Evolutionary conservation across 2,329 filamentous ascomycete species (phyloP).

Genomic region (Coniella lustricola): DNA sequence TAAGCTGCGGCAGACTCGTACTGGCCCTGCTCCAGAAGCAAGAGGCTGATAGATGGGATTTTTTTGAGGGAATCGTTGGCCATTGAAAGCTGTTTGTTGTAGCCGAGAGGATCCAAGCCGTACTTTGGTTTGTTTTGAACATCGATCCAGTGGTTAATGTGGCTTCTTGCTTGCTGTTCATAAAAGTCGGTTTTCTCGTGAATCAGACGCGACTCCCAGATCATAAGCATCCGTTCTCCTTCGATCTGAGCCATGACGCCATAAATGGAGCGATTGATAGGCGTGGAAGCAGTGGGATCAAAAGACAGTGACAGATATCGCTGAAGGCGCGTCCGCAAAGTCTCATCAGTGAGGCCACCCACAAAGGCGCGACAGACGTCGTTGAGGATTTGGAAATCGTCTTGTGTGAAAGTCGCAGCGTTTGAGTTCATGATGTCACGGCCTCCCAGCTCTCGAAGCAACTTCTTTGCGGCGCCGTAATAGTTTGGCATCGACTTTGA

Average conservation of each 20-base stretch:
- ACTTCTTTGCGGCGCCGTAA: slow-evolving; percentile 40
- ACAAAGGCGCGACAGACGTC: slow-evolving; percentile 48
- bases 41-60: slow-evolving; percentile 45
- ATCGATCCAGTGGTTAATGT: slow-evolving; percentile 39
- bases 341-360: slow-evolving; percentile 41
- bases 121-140: slow-evolving; percentile 34
- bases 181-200: slow-evolving; percentile 28
- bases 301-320: slow-evolving; percentile 41
- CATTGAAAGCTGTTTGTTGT: slow-evolving; percentile 46
- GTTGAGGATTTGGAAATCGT: slow-evolving; percentile 43
- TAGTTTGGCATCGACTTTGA: slow-evolving; percentile 37
- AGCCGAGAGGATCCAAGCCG: slow-evolving; percentile 39
- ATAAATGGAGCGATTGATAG: slow-evolving; percentile 39
- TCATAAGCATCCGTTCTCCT: slow-evolving; percentile 45
- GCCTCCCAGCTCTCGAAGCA: slow-evolving; percentile 40
- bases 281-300: slow-evolving; percentile 20
- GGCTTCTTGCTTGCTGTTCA: slow-evolving; percentile 30
- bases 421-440: slow-evolving; percentile 45
- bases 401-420: slow-evolving; percentile 31
- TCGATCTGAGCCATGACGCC: slow-evolving; percentile 49
- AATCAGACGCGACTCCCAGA: slow-evolving; percentile 34
- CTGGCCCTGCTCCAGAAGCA: slow-evolving; percentile 45
- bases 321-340: slow-evolving; percentile 38
- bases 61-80: slow-evolving; percentile 42
- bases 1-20: slow-evolving; percentile 47